Evolutionary conservation across 2,329 filamentous ascomycete genomes (phyloP).

Genomic region (Microsporum ferrugineum): DNA sequence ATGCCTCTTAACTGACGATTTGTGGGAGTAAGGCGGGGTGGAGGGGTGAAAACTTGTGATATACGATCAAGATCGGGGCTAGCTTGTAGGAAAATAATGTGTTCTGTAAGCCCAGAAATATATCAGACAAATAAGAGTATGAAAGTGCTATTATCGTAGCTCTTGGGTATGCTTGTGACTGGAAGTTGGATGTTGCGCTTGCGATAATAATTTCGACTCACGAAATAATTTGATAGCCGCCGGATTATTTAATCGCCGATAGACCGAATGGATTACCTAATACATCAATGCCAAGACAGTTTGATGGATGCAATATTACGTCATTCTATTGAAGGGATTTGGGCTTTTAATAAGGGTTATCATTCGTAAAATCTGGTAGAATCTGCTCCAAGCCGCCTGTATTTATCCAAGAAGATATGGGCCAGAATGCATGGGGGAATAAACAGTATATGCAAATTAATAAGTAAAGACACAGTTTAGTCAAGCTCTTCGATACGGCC

Average conservation of each 20-base stretch:
- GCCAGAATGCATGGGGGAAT: not conserved
- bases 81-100: not conserved
- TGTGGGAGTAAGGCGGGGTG: not conserved
- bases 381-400: not conserved
- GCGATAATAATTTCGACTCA: not conserved
- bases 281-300: not conserved
- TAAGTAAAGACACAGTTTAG: conserved; percentile 23
- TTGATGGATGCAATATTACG: not conserved
- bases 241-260: not conserved
- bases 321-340: not conserved
- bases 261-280: not conserved
- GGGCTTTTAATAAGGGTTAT: too few species aligned
- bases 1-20: not conserved
- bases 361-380: too few species aligned
- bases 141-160: not conserved
- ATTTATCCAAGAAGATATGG: not conserved
- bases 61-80: not conserved
- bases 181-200: too few species aligned
- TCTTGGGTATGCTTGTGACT: not conserved
- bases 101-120: not conserved
- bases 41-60: not conserved
- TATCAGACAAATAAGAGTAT: not conserved
- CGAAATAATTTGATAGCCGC: not conserved
- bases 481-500: conserved; percentile 60
- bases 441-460: not conserved